Percentiles rank a stretch among this genome's conserved stretches.
Evolutionary conservation across 2,329 filamentous ascomycete genomes (phyloP).

Genomic region (Alternaria incomplexa): DNA sequence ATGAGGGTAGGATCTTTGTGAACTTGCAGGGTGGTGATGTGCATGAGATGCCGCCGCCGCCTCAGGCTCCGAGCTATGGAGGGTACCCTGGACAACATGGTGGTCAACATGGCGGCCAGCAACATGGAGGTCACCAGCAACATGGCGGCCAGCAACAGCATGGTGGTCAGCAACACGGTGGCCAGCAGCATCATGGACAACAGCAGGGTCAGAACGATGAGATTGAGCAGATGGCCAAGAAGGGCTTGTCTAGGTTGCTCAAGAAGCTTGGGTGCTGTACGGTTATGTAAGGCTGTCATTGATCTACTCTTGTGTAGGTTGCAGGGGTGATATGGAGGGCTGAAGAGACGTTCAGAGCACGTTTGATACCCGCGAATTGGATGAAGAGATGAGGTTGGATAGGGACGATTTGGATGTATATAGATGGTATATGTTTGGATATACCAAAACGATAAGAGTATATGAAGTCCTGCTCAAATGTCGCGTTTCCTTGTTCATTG

Average conservation of each 20-base stretch:
- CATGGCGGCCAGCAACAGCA: conserved; percentile 24
- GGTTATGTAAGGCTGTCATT: conserved; percentile 65
- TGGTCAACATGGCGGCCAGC: conserved; percentile 46
- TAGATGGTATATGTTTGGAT: not conserved
- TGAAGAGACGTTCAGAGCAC: not conserved
- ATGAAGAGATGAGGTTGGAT: not conserved
- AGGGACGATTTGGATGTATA: not conserved
- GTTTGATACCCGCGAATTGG: not conserved
- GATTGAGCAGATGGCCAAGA: conserved; percentile 65
- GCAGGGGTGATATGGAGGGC: not conserved
- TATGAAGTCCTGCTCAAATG: not conserved
- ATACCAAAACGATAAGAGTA: not conserved
- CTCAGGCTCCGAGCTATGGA: conserved; percentile 46
- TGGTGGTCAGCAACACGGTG: not conserved
- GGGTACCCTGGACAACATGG: conserved; percentile 53
- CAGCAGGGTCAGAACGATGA: conserved; percentile 58
- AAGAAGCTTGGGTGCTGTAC: conserved; percentile 73
- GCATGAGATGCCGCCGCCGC: conserved; percentile 48
- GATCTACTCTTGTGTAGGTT: not conserved
- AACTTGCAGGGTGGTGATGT: conserved; percentile 76
- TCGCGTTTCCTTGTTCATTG: not conserved
- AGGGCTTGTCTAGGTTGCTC: conserved; percentile 65
- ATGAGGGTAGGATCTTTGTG: conserved; percentile 87
- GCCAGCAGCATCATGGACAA: conserved; percentile 43
- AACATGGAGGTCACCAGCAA: conserved; percentile 24